Evolutionary conservation across 108 stramenopile genomes (phyloP).

Genomic region (Asterionellopsis glacialis): DNA sequence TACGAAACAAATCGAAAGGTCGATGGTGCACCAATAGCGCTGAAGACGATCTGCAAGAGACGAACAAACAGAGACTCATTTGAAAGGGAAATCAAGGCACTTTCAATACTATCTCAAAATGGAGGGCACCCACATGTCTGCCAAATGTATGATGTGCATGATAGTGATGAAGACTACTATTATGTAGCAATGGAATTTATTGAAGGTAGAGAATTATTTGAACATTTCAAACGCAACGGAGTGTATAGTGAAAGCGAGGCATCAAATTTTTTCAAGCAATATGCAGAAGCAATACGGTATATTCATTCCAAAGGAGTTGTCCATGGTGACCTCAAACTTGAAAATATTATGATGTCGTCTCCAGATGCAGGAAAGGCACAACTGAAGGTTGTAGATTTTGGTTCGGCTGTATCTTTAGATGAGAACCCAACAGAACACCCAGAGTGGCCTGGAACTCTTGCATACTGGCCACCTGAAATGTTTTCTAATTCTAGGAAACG

Average conservation of each 20-base stretch:
- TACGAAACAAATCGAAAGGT: constrained; percentile 41
- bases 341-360: constrained; percentile 78
- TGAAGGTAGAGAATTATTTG: constrained; percentile 82
- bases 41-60: constrained; percentile 67
- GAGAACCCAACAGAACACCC: constrained; percentile 2
- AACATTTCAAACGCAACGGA: constrained; percentile 76
- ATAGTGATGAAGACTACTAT: constrained; percentile 74
- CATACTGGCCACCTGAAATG: constrained; percentile 41
- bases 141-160: constrained; percentile 50
- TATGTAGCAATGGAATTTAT: constrained; percentile 78
- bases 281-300: constrained; percentile 61
- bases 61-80: constrained; percentile 51
- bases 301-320: constrained; percentile 74
- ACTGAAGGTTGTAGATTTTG: constrained; percentile 84
- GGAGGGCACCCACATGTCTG: constrained; percentile 84
- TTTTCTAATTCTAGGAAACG: constrained; percentile 2
- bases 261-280: constrained; percentile 63
- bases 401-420: constrained; percentile 54
- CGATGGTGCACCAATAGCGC: constrained; percentile 49
- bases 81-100: constrained; percentile 66
- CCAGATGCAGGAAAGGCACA: constrained; percentile 42
- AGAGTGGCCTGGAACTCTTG: constrained; percentile 25
- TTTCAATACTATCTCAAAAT: constrained; percentile 51
- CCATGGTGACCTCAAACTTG: constrained; percentile 83
- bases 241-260: constrained; percentile 83